A percentile compares a stretch with the other conserved stretches of the same genome.
Conservation (phyloP, 805 yeast genomes). For the Diddensiella transvaalensis region DNA sequence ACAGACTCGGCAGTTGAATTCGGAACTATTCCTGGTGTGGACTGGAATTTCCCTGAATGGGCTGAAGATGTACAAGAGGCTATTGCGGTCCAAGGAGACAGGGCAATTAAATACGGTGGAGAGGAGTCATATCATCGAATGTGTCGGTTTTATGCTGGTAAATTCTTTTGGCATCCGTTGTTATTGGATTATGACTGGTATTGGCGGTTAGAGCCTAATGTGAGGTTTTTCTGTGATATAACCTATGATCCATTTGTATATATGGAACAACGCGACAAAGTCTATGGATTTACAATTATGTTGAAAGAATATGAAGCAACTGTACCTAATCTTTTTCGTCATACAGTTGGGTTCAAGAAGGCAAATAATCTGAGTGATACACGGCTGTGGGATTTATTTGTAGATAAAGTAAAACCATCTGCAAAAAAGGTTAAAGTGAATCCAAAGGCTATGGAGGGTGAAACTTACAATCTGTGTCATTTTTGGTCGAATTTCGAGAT, state of each 20-base stretch:
- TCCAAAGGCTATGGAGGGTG: conserved; percentile 58
- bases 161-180: conserved; percentile 74
- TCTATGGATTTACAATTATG: conserved; percentile 80
- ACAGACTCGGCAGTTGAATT: conserved; percentile 66
- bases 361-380: conserved; percentile 47
- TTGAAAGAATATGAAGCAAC: conserved; percentile 78
- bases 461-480: conserved; percentile 75
- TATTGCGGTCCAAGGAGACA: conserved; percentile 73
- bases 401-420: conserved; percentile 32
- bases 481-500: conserved; percentile 95
- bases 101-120: conserved; percentile 79
- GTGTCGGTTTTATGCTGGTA: conserved; percentile 91
- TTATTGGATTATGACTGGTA: conserved; percentile 78
- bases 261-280: conserved; percentile 66
- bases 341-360: conserved; percentile 61
- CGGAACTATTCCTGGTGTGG: conserved; percentile 54
- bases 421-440: conserved; percentile 35
- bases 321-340: conserved; percentile 74
- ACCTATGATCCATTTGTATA: conserved; percentile 87
- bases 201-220: conserved; percentile 95
- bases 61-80: conserved; percentile 49
- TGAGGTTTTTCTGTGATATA: conserved; percentile 83
- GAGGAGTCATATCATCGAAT: conserved; percentile 82
- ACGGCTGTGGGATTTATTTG: conserved; percentile 68
- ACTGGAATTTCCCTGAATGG: conserved; percentile 69